Base-by-base conservation (phyloP, 371 early-diverging fungal species). In the Mucor lusitanicus region DNA sequence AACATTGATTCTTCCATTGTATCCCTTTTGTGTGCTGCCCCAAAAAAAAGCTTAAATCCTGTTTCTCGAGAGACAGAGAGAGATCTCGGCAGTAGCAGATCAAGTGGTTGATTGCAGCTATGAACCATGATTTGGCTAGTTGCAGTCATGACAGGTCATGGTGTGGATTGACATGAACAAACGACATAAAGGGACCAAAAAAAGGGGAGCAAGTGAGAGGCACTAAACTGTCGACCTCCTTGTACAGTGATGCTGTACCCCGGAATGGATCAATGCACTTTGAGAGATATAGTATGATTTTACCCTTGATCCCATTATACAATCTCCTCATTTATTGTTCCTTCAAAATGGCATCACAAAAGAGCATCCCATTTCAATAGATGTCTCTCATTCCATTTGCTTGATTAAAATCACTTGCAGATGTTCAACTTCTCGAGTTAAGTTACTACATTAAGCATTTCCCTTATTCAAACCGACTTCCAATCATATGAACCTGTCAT, bases 401-500 rank as follows among this genome's bases (percentile, higher is more conserved):
- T 53, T 27, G 53, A 27, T 53, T 27, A 13, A 25, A 53, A 53
- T 9, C 9, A 3, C n/a, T 8, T 25, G 6, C 15, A 15, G 6
- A 53, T 53, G 53, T 27, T 27, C 9, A 53, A 27, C 17, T 53
- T 53, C 53, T 53, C 53, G 27, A 27, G 53, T 12, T 15, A 12
- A 25, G 23, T 53, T 53, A 23, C 53, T 15, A 25, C 25, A 46
- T 46, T 27, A 53, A 53, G 27, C 53, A 53, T 53, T 27, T 53
- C 13, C 25, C 53, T 53, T 53, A 0, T 53, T 27, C 27, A 53
- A 50, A 53, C 27, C 27, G 53, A 53, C 27, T 27, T 53, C 53
- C 53, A 27, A 53, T 53, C 53, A 53, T 53, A 53, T 53, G 53
- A 13, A 25, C 53, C 27, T 53, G 53, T 53, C 53, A 53, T 53